Conservation (phyloP, 2,329 filamentous ascomycete species). For the Pseudopyrenochaeta lycopersici region DNA sequence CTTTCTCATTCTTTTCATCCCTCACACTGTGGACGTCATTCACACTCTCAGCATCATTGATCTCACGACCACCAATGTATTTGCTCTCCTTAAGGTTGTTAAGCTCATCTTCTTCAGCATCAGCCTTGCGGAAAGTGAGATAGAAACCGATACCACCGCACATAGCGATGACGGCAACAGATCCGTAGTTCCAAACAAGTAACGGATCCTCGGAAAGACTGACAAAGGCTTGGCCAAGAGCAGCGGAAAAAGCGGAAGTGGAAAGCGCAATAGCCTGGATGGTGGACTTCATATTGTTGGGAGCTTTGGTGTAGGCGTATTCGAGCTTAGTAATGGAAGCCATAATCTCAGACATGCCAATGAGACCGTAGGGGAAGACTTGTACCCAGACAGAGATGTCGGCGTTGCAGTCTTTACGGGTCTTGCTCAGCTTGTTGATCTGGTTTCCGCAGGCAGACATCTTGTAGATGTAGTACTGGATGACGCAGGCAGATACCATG, state of each 20-base stretch:
- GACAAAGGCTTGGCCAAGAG: constrained; percentile 44
- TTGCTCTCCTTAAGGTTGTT: constrained; percentile 39
- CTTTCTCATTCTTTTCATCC: constrained; percentile 35
- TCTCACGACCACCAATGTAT: constrained; percentile 26
- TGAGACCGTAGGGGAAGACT: constrained; percentile 62
- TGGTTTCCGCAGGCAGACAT: constrained; percentile 37
- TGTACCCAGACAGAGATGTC: constrained; percentile 66
- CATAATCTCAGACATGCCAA: constrained; percentile 68
- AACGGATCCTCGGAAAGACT: constrained; percentile 43
- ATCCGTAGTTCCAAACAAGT: constrained; percentile 44
- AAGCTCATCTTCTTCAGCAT: constrained; percentile 42
- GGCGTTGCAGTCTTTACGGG: constrained; percentile 52
- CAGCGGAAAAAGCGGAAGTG: constrained; percentile 43
- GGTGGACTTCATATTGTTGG: constrained; percentile 66
- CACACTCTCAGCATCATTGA: constrained; percentile 27
- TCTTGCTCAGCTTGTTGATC: constrained; percentile 43
- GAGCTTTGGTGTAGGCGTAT: constrained; percentile 62
- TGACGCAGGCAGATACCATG: constrained; percentile 65
- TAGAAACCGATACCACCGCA: constrained; percentile 44
- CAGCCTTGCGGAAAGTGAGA: constrained; percentile 42
- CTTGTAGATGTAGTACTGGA: constrained; percentile 64
- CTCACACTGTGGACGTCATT: constrained; percentile 16
- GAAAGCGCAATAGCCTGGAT: constrained; percentile 48
- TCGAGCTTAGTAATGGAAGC: constrained; percentile 75
- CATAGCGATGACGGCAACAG: constrained; percentile 43